Evolutionary conservation across 108 stramenopile species (phyloP).

Genomic region (Cylindrotheca closterium): DNA sequence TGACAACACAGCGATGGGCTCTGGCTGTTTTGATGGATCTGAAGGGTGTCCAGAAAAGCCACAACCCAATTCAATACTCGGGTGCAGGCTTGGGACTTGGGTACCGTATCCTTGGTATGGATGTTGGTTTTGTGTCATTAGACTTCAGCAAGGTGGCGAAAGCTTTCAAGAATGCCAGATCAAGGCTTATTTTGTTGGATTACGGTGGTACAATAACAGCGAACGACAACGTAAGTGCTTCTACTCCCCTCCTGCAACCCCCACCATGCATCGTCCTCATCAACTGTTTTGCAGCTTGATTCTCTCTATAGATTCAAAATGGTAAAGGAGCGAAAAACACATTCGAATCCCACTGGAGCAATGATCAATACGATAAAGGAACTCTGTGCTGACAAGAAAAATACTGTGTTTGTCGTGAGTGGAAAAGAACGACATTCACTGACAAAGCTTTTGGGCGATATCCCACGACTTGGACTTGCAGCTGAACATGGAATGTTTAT

Average conservation of each 20-base stretch:
- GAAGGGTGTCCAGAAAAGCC: slow-evolving; percentile 79
- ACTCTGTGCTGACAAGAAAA: slow-evolving; percentile 82
- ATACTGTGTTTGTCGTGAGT: slow-evolving; percentile 89
- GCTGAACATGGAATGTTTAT: slow-evolving; percentile 94
- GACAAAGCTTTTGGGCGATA: slow-evolving; percentile 72
- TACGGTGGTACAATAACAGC: slow-evolving; percentile 95
- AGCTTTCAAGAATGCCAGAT: slow-evolving; percentile 69
- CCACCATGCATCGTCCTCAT: background rate
- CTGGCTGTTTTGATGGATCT: slow-evolving; percentile 87
- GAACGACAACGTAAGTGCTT: slow-evolving; percentile 85
- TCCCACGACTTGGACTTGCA: slow-evolving; percentile 87
- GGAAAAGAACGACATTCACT: slow-evolving; percentile 87
- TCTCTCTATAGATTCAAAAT: slow-evolving; percentile 84
- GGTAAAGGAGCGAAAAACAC: slow-evolving; percentile 85
- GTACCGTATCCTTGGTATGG: slow-evolving; percentile 91
- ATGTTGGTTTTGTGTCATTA: slow-evolving; percentile 67
- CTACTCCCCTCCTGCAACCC: background rate
- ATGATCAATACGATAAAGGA: slow-evolving; percentile 75
- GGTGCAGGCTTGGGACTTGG: slow-evolving; percentile 95
- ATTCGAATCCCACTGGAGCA: slow-evolving; percentile 61
- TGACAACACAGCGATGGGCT: slow-evolving; percentile 96
- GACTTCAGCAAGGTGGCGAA: slow-evolving; percentile 67
- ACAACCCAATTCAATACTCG: slow-evolving; percentile 66
- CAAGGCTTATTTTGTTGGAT: slow-evolving; percentile 92
- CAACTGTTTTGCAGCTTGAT: slow-evolving; percentile 50